Conservation (phyloP, 306 rosid species). For the Arachis hypogaea region DNA sequence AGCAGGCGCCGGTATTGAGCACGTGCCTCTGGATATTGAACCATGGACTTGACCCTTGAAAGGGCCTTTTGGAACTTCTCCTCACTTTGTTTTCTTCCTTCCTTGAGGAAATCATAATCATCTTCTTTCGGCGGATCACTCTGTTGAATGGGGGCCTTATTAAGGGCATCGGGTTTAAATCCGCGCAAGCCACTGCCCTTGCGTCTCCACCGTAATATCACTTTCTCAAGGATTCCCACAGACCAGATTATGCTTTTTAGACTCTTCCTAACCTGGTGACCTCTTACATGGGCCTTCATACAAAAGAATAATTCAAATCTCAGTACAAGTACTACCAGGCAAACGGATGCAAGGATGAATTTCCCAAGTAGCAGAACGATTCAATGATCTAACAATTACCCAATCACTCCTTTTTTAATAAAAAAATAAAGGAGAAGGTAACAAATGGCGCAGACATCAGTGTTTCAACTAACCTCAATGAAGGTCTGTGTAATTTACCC, state of each 20-base stretch:
- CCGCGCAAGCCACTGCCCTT: slow-evolving; percentile 92
- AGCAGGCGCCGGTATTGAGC: slow-evolving; percentile 89
- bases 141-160: slow-evolving; percentile 48
- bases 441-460: no score
- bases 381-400: background rate
- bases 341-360: slow-evolving; percentile 13
- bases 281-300: slow-evolving; percentile 89
- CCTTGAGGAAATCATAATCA: slow-evolving; percentile 83
- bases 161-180: slow-evolving; percentile 58
- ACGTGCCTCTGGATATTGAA: slow-evolving; percentile 90
- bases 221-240: slow-evolving; percentile 84
- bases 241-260: slow-evolving; percentile 78
- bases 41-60: slow-evolving; percentile 91
- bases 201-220: slow-evolving; percentile 93
- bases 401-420: background rate
- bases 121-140: slow-evolving; percentile 55
- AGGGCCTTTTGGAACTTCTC: slow-evolving; percentile 89
- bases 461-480: no score
- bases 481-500: no score
- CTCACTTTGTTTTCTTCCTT: slow-evolving; percentile 85
- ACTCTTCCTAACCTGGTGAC: slow-evolving; percentile 90
- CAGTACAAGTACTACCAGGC: slow-evolving; percentile 35
- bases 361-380: slow-evolving; percentile 17
- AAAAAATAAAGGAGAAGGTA: background rate
- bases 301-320: slow-evolving; percentile 43